Conservation (phyloP, 495 filamentous ascomycete genomes). For the Neohortaea acidophila region DNA sequence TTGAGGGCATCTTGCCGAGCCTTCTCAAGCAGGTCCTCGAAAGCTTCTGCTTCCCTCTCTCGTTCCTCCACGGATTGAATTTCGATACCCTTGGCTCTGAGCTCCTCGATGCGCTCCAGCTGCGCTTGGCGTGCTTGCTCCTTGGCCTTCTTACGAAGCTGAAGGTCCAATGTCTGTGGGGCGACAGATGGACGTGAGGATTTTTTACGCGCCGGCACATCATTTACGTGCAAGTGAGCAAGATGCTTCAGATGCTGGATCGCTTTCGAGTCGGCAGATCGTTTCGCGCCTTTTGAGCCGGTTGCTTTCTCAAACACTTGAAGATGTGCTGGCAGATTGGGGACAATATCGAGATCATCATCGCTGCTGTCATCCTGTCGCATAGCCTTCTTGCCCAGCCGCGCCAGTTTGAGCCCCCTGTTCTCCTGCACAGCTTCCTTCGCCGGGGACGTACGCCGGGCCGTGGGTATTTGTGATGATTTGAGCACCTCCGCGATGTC, state of each 20-base stretch:
- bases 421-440: background rate
- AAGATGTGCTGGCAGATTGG: conserved; percentile 27
- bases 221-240: conserved; percentile 41
- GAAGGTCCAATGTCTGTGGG: conserved; percentile 49
- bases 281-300: background rate
- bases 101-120: conserved; percentile 59
- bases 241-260: conserved; percentile 55
- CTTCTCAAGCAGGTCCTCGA: conserved; percentile 76
- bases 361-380: conserved; percentile 3
- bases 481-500: conserved; percentile 9
- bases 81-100: conserved; percentile 62
- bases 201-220: conserved; percentile 5
- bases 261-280: conserved; percentile 20
- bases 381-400: conserved; percentile 5
- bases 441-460: background rate
- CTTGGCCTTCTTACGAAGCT: conserved; percentile 51
- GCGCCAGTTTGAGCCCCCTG: conserved; percentile 11
- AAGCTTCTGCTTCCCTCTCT: conserved; percentile 58
- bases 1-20: conserved; percentile 67
- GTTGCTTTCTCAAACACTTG: conserved; percentile 49
- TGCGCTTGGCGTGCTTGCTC: conserved; percentile 67
- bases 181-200: conserved; percentile 38
- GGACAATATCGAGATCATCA: conserved; percentile 16
- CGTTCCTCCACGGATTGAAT: conserved; percentile 80
- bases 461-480: background rate